A percentile compares a stretch with the other conserved stretches of the same genome.
These are phyloP conservation scores for Dichomitus squalens DNA, from an alignment of 1,284 basidiomycete species.

Conservation along the genomic window DNA sequence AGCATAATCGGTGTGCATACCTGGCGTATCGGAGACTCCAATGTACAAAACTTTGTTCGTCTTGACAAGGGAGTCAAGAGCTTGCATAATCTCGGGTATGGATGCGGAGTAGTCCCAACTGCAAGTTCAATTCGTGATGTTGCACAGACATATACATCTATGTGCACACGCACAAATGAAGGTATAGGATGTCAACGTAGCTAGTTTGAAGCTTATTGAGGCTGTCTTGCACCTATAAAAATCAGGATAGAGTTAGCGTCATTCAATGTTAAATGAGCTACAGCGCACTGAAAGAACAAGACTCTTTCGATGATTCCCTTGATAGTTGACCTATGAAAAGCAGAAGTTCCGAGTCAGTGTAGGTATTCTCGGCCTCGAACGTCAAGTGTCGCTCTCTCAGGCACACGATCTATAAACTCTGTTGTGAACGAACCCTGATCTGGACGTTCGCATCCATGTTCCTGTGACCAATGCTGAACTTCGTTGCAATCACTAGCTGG, in stretches of 20 bases:
- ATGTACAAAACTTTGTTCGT: conserved; percentile 42
- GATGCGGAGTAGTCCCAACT: conserved; percentile 56
- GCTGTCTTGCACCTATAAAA: conserved; percentile 38
- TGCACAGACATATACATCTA: neutral
- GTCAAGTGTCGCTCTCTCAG: neutral
- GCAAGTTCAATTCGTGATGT: conserved; percentile 30
- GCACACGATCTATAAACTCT: neutral
- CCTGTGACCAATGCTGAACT: conserved; percentile 19
- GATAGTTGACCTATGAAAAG: conserved; percentile 12
- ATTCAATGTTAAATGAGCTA: too few relatives aligned
- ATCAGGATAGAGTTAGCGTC: too few relatives aligned
- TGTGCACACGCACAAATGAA: conserved; percentile 26
- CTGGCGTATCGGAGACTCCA: conserved; percentile 45
- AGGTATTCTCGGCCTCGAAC: too few relatives aligned
- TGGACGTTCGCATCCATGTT: conserved; percentile 5
- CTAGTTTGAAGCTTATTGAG: conserved; percentile 59
- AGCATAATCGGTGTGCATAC: neutral
- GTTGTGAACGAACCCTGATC: conserved; percentile 1
- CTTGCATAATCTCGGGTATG: conserved; percentile 57
- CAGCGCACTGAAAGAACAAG: conserved; percentile 12
- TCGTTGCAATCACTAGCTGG: conserved; percentile 47
- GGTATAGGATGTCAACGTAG: conserved; percentile 52
- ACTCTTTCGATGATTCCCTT: conserved; percentile 20
- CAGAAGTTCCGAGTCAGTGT: neutral
- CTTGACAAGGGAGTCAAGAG: conserved; percentile 38